Percentiles rank a stretch among this genome's conserved stretches.
Conservation (phyloP, 768 basidiomycete genomes). For the Dioszegia hungarica region DNA sequence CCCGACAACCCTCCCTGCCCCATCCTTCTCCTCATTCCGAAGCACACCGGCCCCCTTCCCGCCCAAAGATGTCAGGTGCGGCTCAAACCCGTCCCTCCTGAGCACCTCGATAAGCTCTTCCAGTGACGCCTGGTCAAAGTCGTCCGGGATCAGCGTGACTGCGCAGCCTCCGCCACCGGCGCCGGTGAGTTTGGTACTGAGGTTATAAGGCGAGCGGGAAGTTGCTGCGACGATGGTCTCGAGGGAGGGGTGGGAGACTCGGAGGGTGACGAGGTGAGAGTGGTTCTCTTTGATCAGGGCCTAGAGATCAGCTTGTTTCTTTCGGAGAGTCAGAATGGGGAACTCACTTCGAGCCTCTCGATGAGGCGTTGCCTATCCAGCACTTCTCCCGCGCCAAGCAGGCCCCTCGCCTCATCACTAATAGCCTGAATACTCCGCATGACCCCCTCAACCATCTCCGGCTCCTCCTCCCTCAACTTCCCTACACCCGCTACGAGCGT, state of each 20-base stretch:
- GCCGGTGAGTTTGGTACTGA: conserved; percentile 71
- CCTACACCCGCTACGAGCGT: conserved; percentile 85
- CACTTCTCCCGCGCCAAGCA: conserved; percentile 63
- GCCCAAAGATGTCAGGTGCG: conserved; percentile 88
- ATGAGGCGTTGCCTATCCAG: conserved; percentile 65
- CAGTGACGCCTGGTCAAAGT: conserved; percentile 62
- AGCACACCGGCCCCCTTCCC: conserved; percentile 51
- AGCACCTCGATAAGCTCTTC: conserved; percentile 61
- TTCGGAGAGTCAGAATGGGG: background rate
- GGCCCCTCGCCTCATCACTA: conserved; percentile 71
- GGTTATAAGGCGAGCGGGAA: conserved; percentile 42
- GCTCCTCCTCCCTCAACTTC: conserved; percentile 57
- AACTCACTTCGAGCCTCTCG: conserved; percentile 64
- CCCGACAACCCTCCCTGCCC: conserved; percentile 13
- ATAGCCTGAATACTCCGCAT: conserved; percentile 77
- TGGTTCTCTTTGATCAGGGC: conserved; percentile 86
- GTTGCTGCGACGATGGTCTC: conserved; percentile 77
- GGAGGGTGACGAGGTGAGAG: conserved; percentile 70
- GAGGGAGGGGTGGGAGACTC: conserved; percentile 83
- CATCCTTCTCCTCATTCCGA: background rate
- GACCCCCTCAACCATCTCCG: conserved; percentile 73
- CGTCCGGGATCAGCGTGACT: conserved; percentile 94
- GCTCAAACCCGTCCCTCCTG: conserved; percentile 62
- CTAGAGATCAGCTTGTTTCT: conserved; percentile 50
- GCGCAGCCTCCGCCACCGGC: conserved; percentile 98